Evolutionary conservation across 345 rosid species (phyloP), one percentile per base, ranked within the genome.

Genomic region (Eucalyptus leucophloia): DNA sequence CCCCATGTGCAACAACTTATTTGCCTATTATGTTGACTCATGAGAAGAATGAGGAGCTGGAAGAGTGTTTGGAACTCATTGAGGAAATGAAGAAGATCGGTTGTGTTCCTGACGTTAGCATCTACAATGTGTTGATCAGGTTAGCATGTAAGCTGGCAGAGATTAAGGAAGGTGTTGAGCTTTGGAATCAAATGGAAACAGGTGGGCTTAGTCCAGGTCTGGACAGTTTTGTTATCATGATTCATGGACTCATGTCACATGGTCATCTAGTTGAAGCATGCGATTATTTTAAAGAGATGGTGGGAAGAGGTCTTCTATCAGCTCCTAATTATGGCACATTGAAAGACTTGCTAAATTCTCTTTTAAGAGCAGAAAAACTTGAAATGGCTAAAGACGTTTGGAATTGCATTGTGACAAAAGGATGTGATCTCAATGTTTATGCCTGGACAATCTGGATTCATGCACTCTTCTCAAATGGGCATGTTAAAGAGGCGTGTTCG

Each of bases 391-490:
- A 94, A 92, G 98, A 97, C 92, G 90, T 96, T 54, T 98, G 99
- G 99, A 92, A 92, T 91, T 94, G 94, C 89, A 93, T 98, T 49
- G 49, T 94, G 15, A 92, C 92, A 49, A 95, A 97, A 93, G 96
- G 96, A 62, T 95, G 97, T 69, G 97, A 95, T 88, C 93, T 96
- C 86, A 98, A 95, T 90, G 94, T 93, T 90, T 92, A 89, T 92
- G 93, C 94, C 4, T 98, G 99, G 99, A 98, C 97, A 72, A 96
- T 98, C 82, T 98, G 99, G 99, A 95, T 98, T 89, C 99, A 98
- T 83, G 95, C 96, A 19, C 92, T 98, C 91, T 96, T 96, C 93
- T 93, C 98, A 40, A 96, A 92, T 86, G 96, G 98, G 85, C 94
- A 95, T 90, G 97, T 95, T 89, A 97, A 97, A 90, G 98, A 95